Base-by-base conservation (phyloP, 2,329 filamentous ascomycete species). In the Exophiala calicioides region DNA sequence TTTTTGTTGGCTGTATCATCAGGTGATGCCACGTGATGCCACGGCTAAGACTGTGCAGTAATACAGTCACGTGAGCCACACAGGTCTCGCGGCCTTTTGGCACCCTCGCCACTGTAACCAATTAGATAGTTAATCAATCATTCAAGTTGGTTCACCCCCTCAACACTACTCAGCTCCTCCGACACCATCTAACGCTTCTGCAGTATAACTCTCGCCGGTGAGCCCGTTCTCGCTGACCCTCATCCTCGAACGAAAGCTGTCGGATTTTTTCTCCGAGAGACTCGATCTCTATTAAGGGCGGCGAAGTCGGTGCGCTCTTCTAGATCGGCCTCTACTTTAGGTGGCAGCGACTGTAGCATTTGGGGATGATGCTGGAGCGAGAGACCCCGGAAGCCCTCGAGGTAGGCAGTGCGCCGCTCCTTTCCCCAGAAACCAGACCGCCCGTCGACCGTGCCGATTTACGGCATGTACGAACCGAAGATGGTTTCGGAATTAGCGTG, bases 311-410 rank as follows among this genome's bases (percentile, higher is more conserved):
- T 24, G 40, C 34, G 33, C 31, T 46, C 21, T 34, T 51, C 19
- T 15, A 56, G 41, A 40, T 50, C 44, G 8, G 20, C 33, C 45
- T 56, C 36, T 19, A 53, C 41, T 27, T 56, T 54, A 5, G 54
- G 42, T 2, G 44, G 53, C 19, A 58, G 46, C 13, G 39, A 42
- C 29, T 55, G 41, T 24, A 47, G 33, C 18, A 56, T 48, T 34
- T 54, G 31, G 12, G 44, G 50, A 39, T 58, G n/a, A 20, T 54
- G 29, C 45, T 50, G 24, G 10, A 56, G 47, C 24, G 50, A 54
- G 32, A 58, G 40, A 26, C 54, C 47, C 16, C 43, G 43, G 26
- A 56, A 55, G 29, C 50, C 50, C 49, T 58, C 47, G 24, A 58
- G 47, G 51, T 54, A 46, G 37, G 52, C 35, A n/a, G 37, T 54